phyloP scores from a whole-genome alignment of 2,329 filamentous ascomycete genomes.

The Penicillium concentricum region DNA sequence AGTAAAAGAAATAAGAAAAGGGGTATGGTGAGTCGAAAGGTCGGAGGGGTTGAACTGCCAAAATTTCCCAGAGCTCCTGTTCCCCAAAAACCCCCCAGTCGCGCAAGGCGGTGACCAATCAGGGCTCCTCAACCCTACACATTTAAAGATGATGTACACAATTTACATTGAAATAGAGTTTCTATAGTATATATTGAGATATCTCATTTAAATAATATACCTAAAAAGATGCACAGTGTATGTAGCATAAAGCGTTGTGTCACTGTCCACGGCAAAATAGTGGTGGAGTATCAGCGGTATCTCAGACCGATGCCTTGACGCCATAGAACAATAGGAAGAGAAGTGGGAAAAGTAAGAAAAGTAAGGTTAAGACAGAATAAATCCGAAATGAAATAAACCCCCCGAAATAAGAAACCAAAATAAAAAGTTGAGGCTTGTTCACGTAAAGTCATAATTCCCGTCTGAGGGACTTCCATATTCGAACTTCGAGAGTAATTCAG shows the following conservation, averaged over 20 bases:
- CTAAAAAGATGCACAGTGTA: neutral
- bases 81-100: conserved; percentile 31
- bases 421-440: conserved; percentile 25
- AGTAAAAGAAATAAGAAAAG: conserved; percentile 23
- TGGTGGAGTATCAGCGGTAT: conserved; percentile 5
- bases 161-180: neutral
- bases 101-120: conserved; percentile 38
- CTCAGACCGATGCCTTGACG: neutral
- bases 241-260: neutral
- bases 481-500: conserved; percentile 41
- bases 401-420: conserved; percentile 1
- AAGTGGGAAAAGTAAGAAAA: conserved; percentile 1
- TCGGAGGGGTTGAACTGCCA: conserved; percentile 39
- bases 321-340: neutral
- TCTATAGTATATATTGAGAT: neutral
- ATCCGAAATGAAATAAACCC: conserved; percentile 4
- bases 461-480: conserved; percentile 41
- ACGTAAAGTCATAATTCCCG: conserved; percentile 36
- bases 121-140: conserved; percentile 14
- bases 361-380: conserved; percentile 4
- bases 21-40: conserved; percentile 26
- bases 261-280: neutral
- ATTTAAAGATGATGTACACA: neutral
- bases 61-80: conserved; percentile 45
- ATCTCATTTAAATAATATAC: neutral